These are phyloP conservation scores for Lyophyllum shimeji DNA, from an alignment of 768 basidiomycete genomes.

Conservation along the genomic window DNA sequence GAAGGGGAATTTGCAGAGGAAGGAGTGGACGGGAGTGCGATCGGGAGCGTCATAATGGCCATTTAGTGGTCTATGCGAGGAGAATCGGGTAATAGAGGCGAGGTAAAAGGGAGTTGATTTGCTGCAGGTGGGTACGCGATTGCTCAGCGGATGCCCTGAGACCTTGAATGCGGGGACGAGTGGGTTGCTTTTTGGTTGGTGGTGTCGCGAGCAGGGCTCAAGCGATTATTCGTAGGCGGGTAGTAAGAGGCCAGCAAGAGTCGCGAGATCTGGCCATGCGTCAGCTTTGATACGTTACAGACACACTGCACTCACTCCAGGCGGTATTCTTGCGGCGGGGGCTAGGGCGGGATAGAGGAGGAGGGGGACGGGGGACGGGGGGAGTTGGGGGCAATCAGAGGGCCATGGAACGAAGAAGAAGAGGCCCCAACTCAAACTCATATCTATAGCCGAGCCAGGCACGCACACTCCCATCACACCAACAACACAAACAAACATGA, in stretches of 20 bases:
- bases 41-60: constrained; percentile 40
- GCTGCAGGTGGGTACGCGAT: constrained; percentile 36
- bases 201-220: constrained; percentile 68
- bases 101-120: constrained; percentile 11
- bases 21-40: constrained; percentile 20
- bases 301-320: constrained; percentile 33
- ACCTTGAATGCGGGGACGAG: constrained; percentile 16
- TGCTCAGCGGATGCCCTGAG: constrained; percentile 41
- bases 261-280: constrained; percentile 74
- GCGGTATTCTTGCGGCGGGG: constrained; percentile 53
- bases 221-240: constrained; percentile 50
- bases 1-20: constrained; percentile 27
- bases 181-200: constrained; percentile 11
- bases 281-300: constrained; percentile 6
- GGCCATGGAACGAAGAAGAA: constrained; percentile 17
- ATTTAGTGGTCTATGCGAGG: constrained; percentile 21
- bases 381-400: constrained; percentile 18
- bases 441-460: constrained; percentile 19
- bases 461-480: constrained; percentile 4
- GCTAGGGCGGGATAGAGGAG: constrained; percentile 32
- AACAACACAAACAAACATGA: constrained; percentile 1
- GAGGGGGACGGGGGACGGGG: constrained; percentile 13
- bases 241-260: constrained; percentile 82
- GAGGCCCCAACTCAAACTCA: constrained; percentile 2
- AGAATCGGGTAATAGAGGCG: constrained; percentile 8